These are phyloP conservation scores for Plasmodium fragile DNA, from an alignment of 169 alveolate genomes.

Conservation along the genomic window DNA sequence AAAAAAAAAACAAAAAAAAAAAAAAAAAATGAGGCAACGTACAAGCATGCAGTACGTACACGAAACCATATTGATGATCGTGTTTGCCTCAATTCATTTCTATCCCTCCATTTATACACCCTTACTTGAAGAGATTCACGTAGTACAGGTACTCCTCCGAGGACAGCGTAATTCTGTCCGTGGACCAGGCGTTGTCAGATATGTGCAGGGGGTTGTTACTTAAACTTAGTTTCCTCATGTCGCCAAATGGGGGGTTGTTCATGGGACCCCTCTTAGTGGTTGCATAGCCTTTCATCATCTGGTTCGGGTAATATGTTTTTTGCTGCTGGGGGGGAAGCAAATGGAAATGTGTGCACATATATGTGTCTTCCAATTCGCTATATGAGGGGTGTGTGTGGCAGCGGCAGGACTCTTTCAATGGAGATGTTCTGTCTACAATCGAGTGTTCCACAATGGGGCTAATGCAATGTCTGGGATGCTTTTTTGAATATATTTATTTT, in stretches of 20 bases:
- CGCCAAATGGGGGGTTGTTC: conserved; percentile 27
- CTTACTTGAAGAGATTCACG: conserved; percentile 49
- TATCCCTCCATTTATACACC: neutral
- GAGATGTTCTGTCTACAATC: neutral
- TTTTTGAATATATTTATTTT: too few relatives aligned
- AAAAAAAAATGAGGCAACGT: neutral
- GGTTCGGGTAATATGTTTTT: neutral
- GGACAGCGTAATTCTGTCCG: conserved; percentile 36
- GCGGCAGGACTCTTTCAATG: neutral
- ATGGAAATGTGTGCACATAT: neutral
- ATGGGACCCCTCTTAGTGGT: neutral
- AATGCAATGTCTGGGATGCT: neutral
- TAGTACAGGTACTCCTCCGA: conserved; percentile 55
- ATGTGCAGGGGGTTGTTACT: conserved; percentile 12
- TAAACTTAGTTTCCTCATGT: neutral
- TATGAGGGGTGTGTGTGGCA: neutral
- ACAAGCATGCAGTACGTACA: neutral
- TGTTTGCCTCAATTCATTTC: neutral
- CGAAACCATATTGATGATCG: neutral
- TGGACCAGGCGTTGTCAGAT: conserved; percentile 44
- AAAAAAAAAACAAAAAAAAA: neutral
- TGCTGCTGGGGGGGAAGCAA: neutral
- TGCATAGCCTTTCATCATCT: neutral
- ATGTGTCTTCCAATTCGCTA: neutral
- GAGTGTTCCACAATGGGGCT: neutral